A percentile compares a stretch with the other conserved stretches of the same genome.
Conservation (phyloP, 345 rosid genomes). For the Pistacia atlantica region DNA sequence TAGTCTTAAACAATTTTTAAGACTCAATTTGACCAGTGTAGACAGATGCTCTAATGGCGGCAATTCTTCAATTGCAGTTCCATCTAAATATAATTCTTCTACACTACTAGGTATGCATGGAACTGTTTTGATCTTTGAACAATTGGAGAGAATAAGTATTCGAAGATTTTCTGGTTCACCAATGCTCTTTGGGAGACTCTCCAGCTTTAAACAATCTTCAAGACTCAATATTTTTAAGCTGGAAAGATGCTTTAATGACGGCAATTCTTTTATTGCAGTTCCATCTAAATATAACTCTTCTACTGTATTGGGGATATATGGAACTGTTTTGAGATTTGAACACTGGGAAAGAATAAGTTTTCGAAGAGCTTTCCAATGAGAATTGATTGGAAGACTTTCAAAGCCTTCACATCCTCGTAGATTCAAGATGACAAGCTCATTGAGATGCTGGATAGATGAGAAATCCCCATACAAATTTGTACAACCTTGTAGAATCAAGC, state of each 20-base stretch:
- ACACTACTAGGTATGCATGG: not conserved
- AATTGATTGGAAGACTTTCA: constrained; percentile 1
- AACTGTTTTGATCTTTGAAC: not conserved
- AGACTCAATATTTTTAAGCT: not conserved
- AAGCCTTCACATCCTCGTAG: constrained; percentile 19
- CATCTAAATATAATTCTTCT: not conserved
- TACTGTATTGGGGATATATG: not conserved
- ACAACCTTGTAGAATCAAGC: not conserved
- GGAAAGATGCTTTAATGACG: not conserved
- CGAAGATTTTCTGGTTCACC: not conserved
- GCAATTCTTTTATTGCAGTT: constrained; percentile 12
- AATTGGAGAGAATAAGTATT: not conserved
- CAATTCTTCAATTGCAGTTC: not conserved
- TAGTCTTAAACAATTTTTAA: not conserved
- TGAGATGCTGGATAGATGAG: not conserved
- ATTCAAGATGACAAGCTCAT: constrained; percentile 3
- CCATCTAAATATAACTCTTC: constrained; percentile 12
- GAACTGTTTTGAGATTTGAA: constrained; percentile 4
- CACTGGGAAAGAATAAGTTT: constrained; percentile 11
- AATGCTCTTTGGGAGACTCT: not conserved
- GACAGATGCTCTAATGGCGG: not conserved
- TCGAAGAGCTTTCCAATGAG: constrained; percentile 2
- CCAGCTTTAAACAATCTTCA: not conserved
- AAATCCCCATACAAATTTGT: not conserved
- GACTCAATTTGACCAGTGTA: not conserved